phyloP scores from a whole-genome alignment of 2,329 filamentous ascomycete species.

The Coniochaeta ligniaria region DNA sequence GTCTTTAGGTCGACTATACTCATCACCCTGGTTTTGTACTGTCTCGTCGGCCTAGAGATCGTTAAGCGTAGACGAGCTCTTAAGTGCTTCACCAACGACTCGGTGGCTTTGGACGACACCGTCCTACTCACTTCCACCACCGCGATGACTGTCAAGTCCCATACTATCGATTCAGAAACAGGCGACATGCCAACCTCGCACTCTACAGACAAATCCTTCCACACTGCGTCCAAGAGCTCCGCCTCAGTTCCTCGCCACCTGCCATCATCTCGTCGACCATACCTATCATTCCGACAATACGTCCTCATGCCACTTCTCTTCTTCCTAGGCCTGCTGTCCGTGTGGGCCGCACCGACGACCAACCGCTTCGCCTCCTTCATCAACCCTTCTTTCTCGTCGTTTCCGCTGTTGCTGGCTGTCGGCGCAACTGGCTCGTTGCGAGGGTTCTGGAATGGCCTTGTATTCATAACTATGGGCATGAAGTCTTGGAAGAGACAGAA shows the following conservation, averaged over 20 bases:
- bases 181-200: neutral
- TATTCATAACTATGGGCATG: constrained; percentile 28
- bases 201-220: neutral
- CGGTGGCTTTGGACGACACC: constrained; percentile 16
- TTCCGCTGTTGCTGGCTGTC: constrained; percentile 22
- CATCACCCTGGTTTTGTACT: constrained; percentile 31
- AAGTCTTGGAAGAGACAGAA: constrained; percentile 11
- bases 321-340: constrained; percentile 23
- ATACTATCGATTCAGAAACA: neutral
- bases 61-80: constrained; percentile 22
- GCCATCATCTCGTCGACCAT: constrained; percentile 13
- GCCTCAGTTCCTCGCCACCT: constrained; percentile 9
- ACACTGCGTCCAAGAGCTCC: constrained; percentile 14
- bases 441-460: constrained; percentile 29
- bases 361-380: constrained; percentile 25
- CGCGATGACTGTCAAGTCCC: neutral
- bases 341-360: constrained; percentile 27
- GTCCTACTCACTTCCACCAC: constrained; percentile 10
- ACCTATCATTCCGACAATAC: constrained; percentile 27
- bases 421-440: constrained; percentile 25
- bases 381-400: constrained; percentile 18
- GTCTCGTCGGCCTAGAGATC: constrained; percentile 29
- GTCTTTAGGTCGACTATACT: constrained; percentile 20
- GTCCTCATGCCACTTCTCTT: constrained; percentile 29
- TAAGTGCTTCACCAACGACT: constrained; percentile 18